phyloP scores from a whole-genome alignment of 1,139 yeast genomes.

The Spathaspora jeffriesii region DNA sequence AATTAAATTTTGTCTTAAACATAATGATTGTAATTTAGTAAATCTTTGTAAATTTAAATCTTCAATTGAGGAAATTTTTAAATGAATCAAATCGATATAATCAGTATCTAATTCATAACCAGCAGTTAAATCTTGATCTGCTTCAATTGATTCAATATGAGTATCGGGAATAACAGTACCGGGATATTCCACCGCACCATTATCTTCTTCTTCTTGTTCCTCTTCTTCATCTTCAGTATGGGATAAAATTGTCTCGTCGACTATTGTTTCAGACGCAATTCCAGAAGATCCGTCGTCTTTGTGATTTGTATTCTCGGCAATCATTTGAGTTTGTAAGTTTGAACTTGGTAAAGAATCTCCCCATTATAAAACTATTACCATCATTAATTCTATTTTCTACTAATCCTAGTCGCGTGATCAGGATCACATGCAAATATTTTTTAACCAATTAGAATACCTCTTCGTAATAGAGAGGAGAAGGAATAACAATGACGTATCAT shows the following conservation, averaged over 20 bases:
- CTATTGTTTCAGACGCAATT: neutral
- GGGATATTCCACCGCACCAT: conserved; percentile 40
- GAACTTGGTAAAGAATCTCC: neutral
- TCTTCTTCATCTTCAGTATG: conserved; percentile 23
- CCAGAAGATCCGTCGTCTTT: neutral
- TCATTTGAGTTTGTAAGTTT: neutral
- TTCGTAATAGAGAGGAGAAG: neutral
- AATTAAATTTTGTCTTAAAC: conserved; percentile 83
- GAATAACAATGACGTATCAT: neutral
- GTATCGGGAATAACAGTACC: conserved; percentile 59
- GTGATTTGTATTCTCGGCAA: neutral
- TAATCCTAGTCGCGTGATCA: no score
- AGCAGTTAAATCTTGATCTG: conserved; percentile 59
- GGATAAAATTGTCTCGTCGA: conserved; percentile 9
- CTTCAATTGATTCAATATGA: conserved; percentile 44
- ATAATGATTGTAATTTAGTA: conserved; percentile 55
- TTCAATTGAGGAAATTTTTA: conserved; percentile 69
- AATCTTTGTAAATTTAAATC: conserved; percentile 66
- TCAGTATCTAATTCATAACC: conserved; percentile 65
- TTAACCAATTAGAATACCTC: neutral
- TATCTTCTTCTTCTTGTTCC: conserved; percentile 19
- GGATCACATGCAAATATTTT: neutral
- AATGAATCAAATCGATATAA: conserved; percentile 74
- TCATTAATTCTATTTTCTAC: neutral
- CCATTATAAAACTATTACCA: neutral